Evolutionary conservation across 2,329 filamentous ascomycete species (phyloP), one percentile per base, ranked within the genome.

Genomic region (Colletotrichum cuscutae): DNA sequence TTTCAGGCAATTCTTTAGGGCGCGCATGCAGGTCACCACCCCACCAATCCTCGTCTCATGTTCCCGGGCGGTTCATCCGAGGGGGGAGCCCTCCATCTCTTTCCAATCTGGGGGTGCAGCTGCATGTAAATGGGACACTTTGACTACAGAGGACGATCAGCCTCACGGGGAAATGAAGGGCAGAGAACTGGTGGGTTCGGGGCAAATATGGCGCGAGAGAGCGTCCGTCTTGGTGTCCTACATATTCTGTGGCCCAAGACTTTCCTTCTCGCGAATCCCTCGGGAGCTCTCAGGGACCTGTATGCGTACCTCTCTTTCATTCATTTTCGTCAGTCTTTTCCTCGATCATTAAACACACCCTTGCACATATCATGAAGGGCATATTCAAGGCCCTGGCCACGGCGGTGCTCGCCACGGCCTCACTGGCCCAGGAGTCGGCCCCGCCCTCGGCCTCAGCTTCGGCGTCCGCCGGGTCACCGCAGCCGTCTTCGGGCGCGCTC

Each of bases 311-410:
- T 64, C 13, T 42, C 6, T 56, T 37, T 26, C 49, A 12, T 61
- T 57, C 54, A 15, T 32, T 53, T 53, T 58, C 26, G 37, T 62
- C 64, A 35, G 64, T 71, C 69, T 52, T 53, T 71, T 52, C 52
- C 57, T 65, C 54, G 4, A n/a, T 35, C 52, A 24, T 22, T 19
- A 35, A 12, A 13, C 22, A 42, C 19, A 49, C 13, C 22, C n/a
- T 49, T 54, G 46, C 8, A 19, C 19, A 7, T 30, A 61, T 9
- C 15, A 71, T 71, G 69, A 71, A 68, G 69, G 57, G 69, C 52
- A 30, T 71, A 19, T 13, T 71, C 15, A 62, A 32, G 58, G 64
- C 52, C 52, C 58, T 71, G 26, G 52, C 58, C 24, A 52, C 52
- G 22, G 58, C 37, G 58, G 69, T 56, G 3, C 52, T 71, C 3